Percentiles rank a stretch among this genome's conserved stretches.
phyloP scores from a whole-genome alignment of 345 rosid genomes.

The Arabidopsis suecica region DNA sequence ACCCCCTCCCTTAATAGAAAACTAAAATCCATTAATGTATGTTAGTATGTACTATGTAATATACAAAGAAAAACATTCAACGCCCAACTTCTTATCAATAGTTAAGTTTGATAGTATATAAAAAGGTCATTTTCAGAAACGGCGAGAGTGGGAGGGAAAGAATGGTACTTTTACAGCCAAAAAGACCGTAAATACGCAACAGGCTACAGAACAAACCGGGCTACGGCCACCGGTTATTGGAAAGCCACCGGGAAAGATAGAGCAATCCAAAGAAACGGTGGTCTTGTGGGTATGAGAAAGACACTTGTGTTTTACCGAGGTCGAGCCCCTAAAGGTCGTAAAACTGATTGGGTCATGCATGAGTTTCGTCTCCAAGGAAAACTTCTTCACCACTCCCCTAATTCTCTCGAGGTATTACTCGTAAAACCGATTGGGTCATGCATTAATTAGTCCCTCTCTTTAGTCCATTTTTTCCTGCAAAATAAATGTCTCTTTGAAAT shows the following conservation, averaged over 20 bases:
- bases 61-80: not conserved
- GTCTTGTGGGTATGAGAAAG: conserved; percentile 52
- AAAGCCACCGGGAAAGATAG: conserved; percentile 69
- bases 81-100: conserved; percentile 2
- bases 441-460: too few relatives aligned
- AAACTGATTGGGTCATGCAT: conserved; percentile 67
- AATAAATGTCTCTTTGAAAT: too few relatives aligned
- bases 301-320: conserved; percentile 59
- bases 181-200: conserved; percentile 61
- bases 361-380: conserved; percentile 56
- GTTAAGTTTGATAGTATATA: conserved; percentile 9
- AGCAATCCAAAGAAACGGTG: conserved; percentile 41
- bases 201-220: conserved; percentile 62
- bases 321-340: conserved; percentile 61
- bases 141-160: conserved; percentile 49
- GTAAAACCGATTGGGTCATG: too few relatives aligned
- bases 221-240: conserved; percentile 61
- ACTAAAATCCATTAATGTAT: too few relatives aligned
- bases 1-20: not conserved
- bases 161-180: conserved; percentile 59
- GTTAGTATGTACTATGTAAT: too few relatives aligned
- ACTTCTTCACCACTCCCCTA: conserved; percentile 43
- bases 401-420: conserved; percentile 29
- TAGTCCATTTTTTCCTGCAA: too few relatives aligned
- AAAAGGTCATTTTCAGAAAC: conserved; percentile 34